These are phyloP conservation scores for Mycena haematopus DNA, from an alignment of 768 basidiomycete species.

Conservation along the genomic window DNA sequence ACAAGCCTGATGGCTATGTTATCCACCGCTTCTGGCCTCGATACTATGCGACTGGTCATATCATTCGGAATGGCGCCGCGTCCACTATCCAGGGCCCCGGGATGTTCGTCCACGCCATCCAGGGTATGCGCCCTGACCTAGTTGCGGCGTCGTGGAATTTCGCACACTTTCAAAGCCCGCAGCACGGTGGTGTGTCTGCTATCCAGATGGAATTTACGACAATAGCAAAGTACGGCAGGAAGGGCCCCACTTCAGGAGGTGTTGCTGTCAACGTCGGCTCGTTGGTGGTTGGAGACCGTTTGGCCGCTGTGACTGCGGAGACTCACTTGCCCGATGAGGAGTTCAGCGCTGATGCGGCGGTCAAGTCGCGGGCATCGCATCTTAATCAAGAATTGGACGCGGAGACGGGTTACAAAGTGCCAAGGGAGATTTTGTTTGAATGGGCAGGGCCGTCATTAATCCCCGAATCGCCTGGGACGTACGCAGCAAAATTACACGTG, in stretches of 20 bases:
- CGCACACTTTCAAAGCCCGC: slow-evolving; percentile 82
- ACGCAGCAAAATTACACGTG: slow-evolving; percentile 62
- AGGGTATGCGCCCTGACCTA: slow-evolving; percentile 96
- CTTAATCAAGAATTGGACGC: slow-evolving; percentile 64
- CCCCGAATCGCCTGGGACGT: slow-evolving; percentile 53
- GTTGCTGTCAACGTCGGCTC: slow-evolving; percentile 88
- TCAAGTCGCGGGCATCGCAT: slow-evolving; percentile 74
- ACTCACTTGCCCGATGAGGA: slow-evolving; percentile 76
- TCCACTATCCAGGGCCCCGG: slow-evolving; percentile 65
- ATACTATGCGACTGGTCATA: slow-evolving; percentile 62
- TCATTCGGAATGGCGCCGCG: slow-evolving; percentile 72
- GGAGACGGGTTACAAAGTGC: slow-evolving; percentile 84
- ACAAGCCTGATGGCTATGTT: slow-evolving; percentile 82
- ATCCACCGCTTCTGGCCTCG: slow-evolving; percentile 93
- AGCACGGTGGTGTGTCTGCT: slow-evolving; percentile 79
- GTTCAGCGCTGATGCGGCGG: slow-evolving; percentile 46
- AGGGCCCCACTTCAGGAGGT: slow-evolving; percentile 81
- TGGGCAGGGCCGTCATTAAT: slow-evolving; percentile 80
- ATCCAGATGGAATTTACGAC: slow-evolving; percentile 98
- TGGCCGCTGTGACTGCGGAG: slow-evolving; percentile 80
- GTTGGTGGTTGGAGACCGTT: slow-evolving; percentile 79
- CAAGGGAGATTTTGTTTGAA: slow-evolving; percentile 69
- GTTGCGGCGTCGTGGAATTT: slow-evolving; percentile 97
- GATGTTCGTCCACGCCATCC: slow-evolving; percentile 95
- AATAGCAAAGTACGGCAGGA: slow-evolving; percentile 75